Base-by-base conservation (phyloP, 805 yeast species). In the Saccharomycopsis schoenii region DNA sequence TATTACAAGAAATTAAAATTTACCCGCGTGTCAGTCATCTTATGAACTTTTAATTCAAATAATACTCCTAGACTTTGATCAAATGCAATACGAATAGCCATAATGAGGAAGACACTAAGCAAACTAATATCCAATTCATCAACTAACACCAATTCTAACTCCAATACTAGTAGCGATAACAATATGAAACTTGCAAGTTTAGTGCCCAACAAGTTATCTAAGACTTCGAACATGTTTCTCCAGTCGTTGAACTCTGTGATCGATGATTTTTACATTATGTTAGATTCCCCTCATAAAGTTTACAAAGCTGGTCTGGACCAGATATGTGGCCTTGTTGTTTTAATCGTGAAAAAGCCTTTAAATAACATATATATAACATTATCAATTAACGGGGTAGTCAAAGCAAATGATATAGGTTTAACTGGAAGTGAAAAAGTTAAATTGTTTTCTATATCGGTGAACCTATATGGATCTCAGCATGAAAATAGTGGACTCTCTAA, bases 251-350 rank as follows among this genome's bases (percentile, higher is more conserved):
- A 47, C 14, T 47, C 52, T 12, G 34, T 47, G 14, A 47, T 64
- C 3, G 63, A 55, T 17, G 92, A 88, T 65, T 85, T 89, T 71
- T 87, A 83, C 71, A 83, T 90, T 56, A 77, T 77, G 55, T 75
- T 90, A 55, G 86, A 85, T 64, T 84, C 85, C 60, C 92, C 96
- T 0, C 96, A 89, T 70, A 81, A 82, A 65, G 74, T 80, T 3
- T 89, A 86, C 82, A 74, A 77, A n/a, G 96, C 97, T 0, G 94
- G 93, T 15, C 52, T 47, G 52, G 96, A 89, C 59, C 80, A 79
- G 65, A 79, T 89, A 2, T 72, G 77, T 1, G 96, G 96, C 15
- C 84, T 82, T 66, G 79, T 83, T 12, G 78, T 83, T 1, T 72
- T 87, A 14, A 77, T 80, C 3, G 70, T 85, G 58, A 80, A 80